phyloP scores from a whole-genome alignment of 345 rosid species.

The Fremontodendron californicum region DNA sequence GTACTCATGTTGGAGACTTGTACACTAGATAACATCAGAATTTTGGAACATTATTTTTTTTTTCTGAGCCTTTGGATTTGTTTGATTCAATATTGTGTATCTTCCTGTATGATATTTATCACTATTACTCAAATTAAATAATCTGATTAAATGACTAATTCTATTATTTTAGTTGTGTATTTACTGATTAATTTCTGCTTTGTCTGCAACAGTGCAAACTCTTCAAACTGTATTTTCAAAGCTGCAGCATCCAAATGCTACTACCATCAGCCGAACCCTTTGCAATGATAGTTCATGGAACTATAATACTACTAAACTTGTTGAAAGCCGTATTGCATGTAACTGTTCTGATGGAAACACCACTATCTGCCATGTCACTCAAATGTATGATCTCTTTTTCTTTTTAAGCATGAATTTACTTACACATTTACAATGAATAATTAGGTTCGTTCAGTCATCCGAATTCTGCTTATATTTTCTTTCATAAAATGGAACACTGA shows the following conservation, averaged over 20 bases:
- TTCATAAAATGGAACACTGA: no score
- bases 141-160: not conserved
- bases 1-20: no score
- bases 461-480: no score
- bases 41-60: not conserved
- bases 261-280: conserved; percentile 27
- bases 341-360: conserved; percentile 34
- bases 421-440: not conserved
- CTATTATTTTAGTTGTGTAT: not conserved
- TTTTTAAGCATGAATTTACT: not conserved
- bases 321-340: conserved; percentile 41
- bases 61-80: not conserved
- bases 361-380: conserved; percentile 55
- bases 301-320: not conserved
- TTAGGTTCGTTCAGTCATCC: no score
- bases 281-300: conserved; percentile 46
- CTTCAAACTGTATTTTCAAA: conserved; percentile 43
- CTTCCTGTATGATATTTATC: not conserved
- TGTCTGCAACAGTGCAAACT: conserved; percentile 39
- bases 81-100: not conserved
- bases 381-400: conserved; percentile 39
- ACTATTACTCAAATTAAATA: not conserved
- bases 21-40: not conserved
- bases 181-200: not conserved
- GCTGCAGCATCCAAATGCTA: conserved; percentile 32